These are phyloP conservation scores for Chamaecyparis obtusa DNA, from an alignment of 75 land plant species.

Conservation along the genomic window DNA sequence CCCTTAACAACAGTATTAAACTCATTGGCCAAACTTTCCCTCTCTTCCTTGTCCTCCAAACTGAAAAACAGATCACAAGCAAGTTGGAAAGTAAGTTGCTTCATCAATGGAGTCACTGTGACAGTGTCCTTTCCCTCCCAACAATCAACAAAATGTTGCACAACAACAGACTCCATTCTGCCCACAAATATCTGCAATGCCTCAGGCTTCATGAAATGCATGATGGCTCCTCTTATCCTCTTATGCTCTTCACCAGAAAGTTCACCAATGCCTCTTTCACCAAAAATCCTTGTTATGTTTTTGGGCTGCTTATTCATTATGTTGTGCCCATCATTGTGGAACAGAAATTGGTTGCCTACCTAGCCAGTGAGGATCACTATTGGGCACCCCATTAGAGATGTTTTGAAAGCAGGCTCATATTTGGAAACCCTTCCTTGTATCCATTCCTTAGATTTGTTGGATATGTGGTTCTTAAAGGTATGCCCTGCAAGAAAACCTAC, in stretches of 20 bases:
- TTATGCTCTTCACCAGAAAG: slow-evolving; percentile 42
- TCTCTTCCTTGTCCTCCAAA: slow-evolving; percentile 4
- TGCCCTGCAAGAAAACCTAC: too few species aligned
- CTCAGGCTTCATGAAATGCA: slow-evolving; percentile 49
- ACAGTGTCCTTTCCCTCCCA: slow-evolving; percentile 24
- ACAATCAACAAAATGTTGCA: slow-evolving; percentile 24
- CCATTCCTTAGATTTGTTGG: slow-evolving; percentile 41
- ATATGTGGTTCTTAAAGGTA: too few species aligned
- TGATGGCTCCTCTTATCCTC: slow-evolving; percentile 31
- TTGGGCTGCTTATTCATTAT: slow-evolving; percentile 28
- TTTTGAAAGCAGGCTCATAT: slow-evolving; percentile 54
- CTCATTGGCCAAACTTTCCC: background rate
- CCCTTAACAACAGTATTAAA: background rate
- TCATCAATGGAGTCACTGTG: slow-evolving; percentile 34
- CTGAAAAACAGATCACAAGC: slow-evolving; percentile 24
- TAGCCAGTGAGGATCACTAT: slow-evolving; percentile 41
- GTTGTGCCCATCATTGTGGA: slow-evolving; percentile 17
- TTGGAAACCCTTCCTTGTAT: slow-evolving; percentile 17
- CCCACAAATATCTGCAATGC: slow-evolving; percentile 36
- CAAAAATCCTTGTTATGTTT: slow-evolving; percentile 24
- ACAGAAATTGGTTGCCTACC: slow-evolving; percentile 62
- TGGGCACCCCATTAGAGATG: slow-evolving; percentile 40
- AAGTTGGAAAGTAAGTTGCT: slow-evolving; percentile 25
- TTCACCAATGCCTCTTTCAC: slow-evolving; percentile 24
- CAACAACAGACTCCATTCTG: slow-evolving; percentile 26